Conservation (phyloP, 2,329 filamentous ascomycete genomes). For the Alternaria burnsii region DNA sequence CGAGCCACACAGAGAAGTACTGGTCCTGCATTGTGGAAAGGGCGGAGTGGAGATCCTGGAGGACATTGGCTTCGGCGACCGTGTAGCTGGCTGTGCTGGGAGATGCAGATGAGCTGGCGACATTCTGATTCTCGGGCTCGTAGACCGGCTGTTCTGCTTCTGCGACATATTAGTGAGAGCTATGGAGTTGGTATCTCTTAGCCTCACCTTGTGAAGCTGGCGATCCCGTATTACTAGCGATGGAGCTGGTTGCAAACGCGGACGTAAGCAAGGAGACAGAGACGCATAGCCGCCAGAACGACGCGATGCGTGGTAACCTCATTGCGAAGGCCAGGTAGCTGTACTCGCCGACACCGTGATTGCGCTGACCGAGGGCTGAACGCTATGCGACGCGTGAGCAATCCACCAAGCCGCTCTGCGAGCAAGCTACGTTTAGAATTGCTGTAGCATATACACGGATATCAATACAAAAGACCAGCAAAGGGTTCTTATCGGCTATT, state of each 20-base stretch:
- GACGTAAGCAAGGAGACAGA: slow-evolving; percentile 11
- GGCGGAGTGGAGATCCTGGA: slow-evolving; percentile 59
- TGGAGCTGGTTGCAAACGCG: slow-evolving; percentile 13
- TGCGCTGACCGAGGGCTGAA: neutral
- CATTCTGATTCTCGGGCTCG: slow-evolving; percentile 24
- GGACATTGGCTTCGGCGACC: slow-evolving; percentile 24
- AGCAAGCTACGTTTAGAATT: slow-evolving; percentile 20
- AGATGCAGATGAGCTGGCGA: slow-evolving; percentile 5
- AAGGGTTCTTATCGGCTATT: slow-evolving; percentile 6
- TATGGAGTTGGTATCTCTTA: neutral
- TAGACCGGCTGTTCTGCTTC: slow-evolving; percentile 17
- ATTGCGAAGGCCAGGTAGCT: neutral
- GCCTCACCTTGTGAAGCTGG: slow-evolving; percentile 18
- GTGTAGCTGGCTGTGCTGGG: slow-evolving; percentile 1
- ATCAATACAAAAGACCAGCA: slow-evolving; percentile 9
- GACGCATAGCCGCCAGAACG: slow-evolving; percentile 8
- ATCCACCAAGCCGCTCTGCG: slow-evolving; percentile 14
- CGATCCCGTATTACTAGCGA: slow-evolving; percentile 7
- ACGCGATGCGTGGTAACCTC: slow-evolving; percentile 10
- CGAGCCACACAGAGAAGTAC: slow-evolving; percentile 80
- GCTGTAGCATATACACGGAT: slow-evolving; percentile 13
- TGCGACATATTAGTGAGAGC: slow-evolving; percentile 14
- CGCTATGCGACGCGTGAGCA: slow-evolving; percentile 3
- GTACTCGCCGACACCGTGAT: neutral
- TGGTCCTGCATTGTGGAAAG: slow-evolving; percentile 77